A percentile compares a stretch with the other conserved stretches of the same genome.
These are phyloP conservation scores for Polygonum aviculare DNA, from an alignment of 148 eudicot species.

Conservation along the genomic window DNA sequence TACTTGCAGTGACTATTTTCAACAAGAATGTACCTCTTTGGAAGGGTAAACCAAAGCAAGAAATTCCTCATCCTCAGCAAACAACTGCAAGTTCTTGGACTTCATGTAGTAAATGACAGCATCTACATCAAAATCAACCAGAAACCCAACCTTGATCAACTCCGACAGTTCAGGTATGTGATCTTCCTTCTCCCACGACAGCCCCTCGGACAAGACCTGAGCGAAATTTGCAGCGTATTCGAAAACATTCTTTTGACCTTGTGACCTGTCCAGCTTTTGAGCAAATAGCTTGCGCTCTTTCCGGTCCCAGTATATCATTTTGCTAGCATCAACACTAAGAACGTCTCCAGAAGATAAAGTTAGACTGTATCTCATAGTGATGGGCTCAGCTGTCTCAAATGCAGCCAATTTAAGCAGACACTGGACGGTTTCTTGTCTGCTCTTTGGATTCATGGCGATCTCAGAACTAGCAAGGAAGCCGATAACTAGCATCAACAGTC, in stretches of 20 bases:
- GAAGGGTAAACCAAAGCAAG: constrained; percentile 32
- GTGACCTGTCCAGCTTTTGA: constrained; percentile 29
- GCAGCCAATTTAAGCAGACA: constrained; percentile 24
- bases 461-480: constrained; percentile 38
- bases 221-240: constrained; percentile 45
- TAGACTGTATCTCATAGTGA: constrained; percentile 26
- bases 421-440: constrained; percentile 32
- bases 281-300: constrained; percentile 22
- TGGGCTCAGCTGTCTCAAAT: constrained; percentile 29
- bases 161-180: constrained; percentile 28
- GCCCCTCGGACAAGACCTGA: constrained; percentile 44
- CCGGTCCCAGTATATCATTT: constrained; percentile 50
- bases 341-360: constrained; percentile 30
- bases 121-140: constrained; percentile 40
- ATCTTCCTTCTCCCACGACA: constrained; percentile 48
- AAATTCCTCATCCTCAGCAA: constrained; percentile 40
- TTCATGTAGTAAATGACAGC: constrained; percentile 44
- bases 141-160: constrained; percentile 43
- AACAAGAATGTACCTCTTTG: constrained; percentile 6
- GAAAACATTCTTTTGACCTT: constrained; percentile 21
- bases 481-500: constrained; percentile 37
- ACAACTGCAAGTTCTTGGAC: constrained; percentile 43
- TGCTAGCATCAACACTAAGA: constrained; percentile 23
- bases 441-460: constrained; percentile 27
- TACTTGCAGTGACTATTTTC: no score